Evolutionary conservation across 2,329 filamentous ascomycete species (phyloP), one percentile per base, ranked within the genome.

Genomic region (Phaeoacremonium minimum): DNA sequence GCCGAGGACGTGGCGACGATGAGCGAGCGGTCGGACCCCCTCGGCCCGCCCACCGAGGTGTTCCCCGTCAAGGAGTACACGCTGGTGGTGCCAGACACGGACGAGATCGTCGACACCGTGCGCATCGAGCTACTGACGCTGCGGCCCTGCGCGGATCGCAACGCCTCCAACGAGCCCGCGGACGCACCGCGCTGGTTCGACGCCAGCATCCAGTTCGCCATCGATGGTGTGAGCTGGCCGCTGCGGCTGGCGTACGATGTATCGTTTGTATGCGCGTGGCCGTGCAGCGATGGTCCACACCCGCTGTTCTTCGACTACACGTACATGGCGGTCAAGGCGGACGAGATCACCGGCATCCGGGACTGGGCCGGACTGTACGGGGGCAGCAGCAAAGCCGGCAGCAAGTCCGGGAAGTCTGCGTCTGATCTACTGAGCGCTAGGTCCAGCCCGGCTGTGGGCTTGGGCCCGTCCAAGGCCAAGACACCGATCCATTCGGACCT

Each of bases 221-320:
- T 83, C 37, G 70, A 78, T 32, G 77, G 77, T 4, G 65, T 71
- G 19, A 80, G 76, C 7, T 83, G 77, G 77, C 78, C 78, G 14
- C 59, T 85, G 44, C 65, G 72, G 7, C 68, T 85, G 32, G 70
- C 68, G 36, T 82, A 77, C 50, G 76, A 85, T 48, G 79, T 85
- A 7, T 73, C 67, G n/a, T 85, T 83, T 52, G 64, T 85, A 34
- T 67, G 64, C n/a, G 77, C 78, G 2, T 82, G 75, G 68, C 78
- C 80, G 6, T 85, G 81, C 55, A 67, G 68, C 1, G 66, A 70
- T 17, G 79, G 79, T 0, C 80, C 80, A 11, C 80, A 85, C 55
- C 79, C 82, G 6, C 68, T 88, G 6, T 88, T 85, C 58, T 83
- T 81, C 53, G 83, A 87, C 54, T 88, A 87, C 52, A 61, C 68